Conservation (phyloP, 2,329 filamentous ascomycete species). For the Fusarium torulosum region DNA sequence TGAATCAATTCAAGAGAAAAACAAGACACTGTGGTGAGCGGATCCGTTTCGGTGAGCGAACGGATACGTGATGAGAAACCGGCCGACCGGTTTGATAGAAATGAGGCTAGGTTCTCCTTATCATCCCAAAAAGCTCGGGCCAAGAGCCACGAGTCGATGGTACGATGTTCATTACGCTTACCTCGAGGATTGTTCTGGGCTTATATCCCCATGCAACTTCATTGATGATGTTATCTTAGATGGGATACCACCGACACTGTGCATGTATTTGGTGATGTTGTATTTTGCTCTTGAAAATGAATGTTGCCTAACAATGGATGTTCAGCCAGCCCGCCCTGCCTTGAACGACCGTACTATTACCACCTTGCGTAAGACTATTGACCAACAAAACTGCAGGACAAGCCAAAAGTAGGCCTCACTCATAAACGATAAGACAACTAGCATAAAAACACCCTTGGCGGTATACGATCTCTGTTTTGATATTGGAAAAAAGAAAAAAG, state of each 20-base stretch:
- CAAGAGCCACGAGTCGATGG: constrained; percentile 32
- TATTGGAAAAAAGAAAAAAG: constrained; percentile 1
- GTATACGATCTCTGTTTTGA: background rate
- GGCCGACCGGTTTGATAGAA: constrained; percentile 18
- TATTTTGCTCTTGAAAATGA: constrained; percentile 16
- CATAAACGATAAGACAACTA: constrained; percentile 8
- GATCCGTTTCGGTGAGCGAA: constrained; percentile 34
- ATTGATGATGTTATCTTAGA: constrained; percentile 12
- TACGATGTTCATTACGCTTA: constrained; percentile 34
- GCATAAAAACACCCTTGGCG: constrained; percentile 13
- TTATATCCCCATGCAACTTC: background rate
- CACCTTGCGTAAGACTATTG: constrained; percentile 21
- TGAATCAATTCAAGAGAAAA: background rate
- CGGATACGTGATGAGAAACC: constrained; percentile 21
- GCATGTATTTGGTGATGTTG: constrained; percentile 7
- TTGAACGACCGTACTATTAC: constrained; percentile 12
- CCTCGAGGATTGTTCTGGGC: constrained; percentile 20
- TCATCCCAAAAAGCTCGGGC: constrained; percentile 32
- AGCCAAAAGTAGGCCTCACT: constrained; percentile 25
- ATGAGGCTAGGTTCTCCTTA: constrained; percentile 31
- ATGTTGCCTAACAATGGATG: constrained; percentile 19
- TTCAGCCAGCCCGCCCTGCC: constrained; percentile 35
- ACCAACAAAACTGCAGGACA: constrained; percentile 6
- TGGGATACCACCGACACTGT: constrained; percentile 26
- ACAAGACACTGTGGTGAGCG: background rate